Evolutionary conservation across 1,284 basidiomycete species (phyloP), one percentile per base, ranked within the genome.

Genomic region (Puccinia triticina): DNA sequence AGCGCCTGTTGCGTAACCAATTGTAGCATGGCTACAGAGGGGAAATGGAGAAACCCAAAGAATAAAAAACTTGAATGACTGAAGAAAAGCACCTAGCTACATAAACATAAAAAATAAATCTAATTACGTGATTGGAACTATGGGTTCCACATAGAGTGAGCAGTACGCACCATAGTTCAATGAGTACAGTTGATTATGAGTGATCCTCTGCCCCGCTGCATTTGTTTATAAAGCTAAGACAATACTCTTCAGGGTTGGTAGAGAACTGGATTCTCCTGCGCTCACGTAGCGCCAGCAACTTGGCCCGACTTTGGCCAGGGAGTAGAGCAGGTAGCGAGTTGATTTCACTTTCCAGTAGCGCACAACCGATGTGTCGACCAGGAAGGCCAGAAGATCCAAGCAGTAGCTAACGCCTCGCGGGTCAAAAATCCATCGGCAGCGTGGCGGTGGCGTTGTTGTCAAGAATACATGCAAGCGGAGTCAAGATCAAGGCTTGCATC

Each of bases 171-270:
- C 72, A 57, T 34, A 53, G 34, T 59, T 75, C 73, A 53, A 59
- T 48, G 32, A n/a, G 73, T 32, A 55, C 23, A 74, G 72, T 75
- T 4, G 72, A 40, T 71, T 71, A 37, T 46, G 72, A 75, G 50
- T 34, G 32, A 59, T 78, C 76, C 29, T 78, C 76, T 12, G 40
- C 34, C 26, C 59, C 61, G 18, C 64, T 67, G 43, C 76, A 78
- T 67, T 78, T 61, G 29, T 78, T 46, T 3, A 78, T 78, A 40
- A 78, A 78, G 46, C 76, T 67, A 8, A 78, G 26, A 29, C 76
- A 61, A 40, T 26, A 53, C n/a, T 59, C 46, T 64, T 78, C 76
- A 46, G 61, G 46, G 18, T 78, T 61, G 46, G 16, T 43, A 14
- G 29, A 21, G n/a, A 78, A 55, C 67, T 78, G 57, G 53, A 61